Percentiles rank a stretch among this genome's conserved stretches.
Conservation (phyloP, 805 yeast species). For the Pichia sporocuriosa region DNA sequence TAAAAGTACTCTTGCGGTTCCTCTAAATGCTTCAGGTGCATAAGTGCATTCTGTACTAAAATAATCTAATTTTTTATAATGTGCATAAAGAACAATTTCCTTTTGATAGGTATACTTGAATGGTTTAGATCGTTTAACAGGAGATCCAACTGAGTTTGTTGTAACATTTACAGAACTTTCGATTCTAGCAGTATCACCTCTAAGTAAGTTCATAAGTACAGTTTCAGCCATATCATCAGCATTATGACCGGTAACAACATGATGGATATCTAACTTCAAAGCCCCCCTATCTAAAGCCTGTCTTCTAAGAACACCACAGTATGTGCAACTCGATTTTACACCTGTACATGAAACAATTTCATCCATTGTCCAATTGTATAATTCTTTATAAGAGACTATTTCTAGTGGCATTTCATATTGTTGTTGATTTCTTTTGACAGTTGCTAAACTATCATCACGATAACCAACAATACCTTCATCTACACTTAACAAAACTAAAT, state of each 20-base stretch:
- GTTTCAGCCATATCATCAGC: conserved; percentile 99
- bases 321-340: conserved; percentile 88
- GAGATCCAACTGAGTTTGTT: conserved; percentile 78
- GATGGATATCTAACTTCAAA: conserved; percentile 71
- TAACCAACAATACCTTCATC: conserved; percentile 98
- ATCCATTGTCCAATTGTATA: conserved; percentile 98
- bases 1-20: conserved; percentile 89
- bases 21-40: conserved; percentile 98
- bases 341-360: conserved; percentile 94
- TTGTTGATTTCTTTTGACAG: conserved; percentile 85
- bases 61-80: conserved; percentile 88
- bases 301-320: conserved; percentile 94
- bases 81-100: conserved; percentile 96
- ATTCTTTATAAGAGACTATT: conserved; percentile 69
- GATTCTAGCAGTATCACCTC: conserved; percentile 94
- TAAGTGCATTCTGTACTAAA: conserved; percentile 96
- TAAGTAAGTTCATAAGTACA: conserved; percentile 82
- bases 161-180: conserved; percentile 83
- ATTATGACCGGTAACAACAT: conserved; percentile 96
- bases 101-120: conserved; percentile 94
- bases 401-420: conserved; percentile 47
- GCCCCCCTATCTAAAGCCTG: conserved; percentile 98
- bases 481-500: conserved; percentile 73
- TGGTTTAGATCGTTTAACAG: conserved; percentile 90
- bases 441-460: conserved; percentile 93